Conservation (phyloP, 208 protist species). For the Trichomonas vaginalis region DNA sequence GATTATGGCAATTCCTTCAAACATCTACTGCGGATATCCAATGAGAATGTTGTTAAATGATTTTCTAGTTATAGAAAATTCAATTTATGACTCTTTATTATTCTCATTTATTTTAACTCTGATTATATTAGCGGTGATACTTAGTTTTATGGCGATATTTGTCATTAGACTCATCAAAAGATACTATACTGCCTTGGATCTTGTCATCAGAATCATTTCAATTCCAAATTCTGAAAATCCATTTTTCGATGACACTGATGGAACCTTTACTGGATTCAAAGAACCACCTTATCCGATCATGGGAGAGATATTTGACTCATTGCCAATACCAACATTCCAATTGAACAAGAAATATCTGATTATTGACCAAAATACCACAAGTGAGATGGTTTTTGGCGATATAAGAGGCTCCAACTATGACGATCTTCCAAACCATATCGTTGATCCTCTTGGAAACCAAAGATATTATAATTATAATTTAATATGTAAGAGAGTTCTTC, state of each 20-base stretch:
- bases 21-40: not conserved
- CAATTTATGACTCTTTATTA: not conserved
- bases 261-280: not conserved
- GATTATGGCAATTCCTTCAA: not conserved
- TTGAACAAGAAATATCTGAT: not conserved
- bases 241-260: not conserved
- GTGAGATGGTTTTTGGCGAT: not conserved
- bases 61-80: not conserved
- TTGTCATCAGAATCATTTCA: not conserved
- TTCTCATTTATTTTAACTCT: not conserved
- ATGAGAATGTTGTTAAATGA: not conserved
- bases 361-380: not conserved
- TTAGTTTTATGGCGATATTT: not conserved
- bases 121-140: not conserved
- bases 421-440: not conserved
- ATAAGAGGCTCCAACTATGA: not conserved
- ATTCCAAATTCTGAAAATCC: not conserved
- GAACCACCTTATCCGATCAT: not conserved
- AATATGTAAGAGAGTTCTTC: not conserved
- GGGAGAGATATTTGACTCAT: not conserved
- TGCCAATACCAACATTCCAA: not conserved
- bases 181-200: not conserved
- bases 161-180: not conserved
- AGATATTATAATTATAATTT: not conserved
- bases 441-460: not conserved